Percentiles rank a stretch among this genome's conserved stretches.
Conservation (phyloP, 2,329 filamentous ascomycete species). For the Lachnellula cervina region DNA sequence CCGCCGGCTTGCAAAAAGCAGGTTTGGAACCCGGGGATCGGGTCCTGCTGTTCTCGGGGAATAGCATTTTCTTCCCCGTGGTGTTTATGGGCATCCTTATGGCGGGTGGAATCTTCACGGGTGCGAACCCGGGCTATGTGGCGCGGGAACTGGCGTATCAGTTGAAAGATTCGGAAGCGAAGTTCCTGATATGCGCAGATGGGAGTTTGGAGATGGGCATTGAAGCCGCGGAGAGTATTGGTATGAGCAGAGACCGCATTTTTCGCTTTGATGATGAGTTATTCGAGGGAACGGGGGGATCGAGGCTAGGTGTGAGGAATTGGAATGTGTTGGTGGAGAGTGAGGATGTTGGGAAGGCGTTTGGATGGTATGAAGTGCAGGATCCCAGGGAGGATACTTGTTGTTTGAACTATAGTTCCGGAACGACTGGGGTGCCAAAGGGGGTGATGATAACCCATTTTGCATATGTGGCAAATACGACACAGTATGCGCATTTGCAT, state of each 20-base stretch:
- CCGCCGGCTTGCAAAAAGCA: slow-evolving; percentile 57
- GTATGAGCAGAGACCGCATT: slow-evolving; percentile 49
- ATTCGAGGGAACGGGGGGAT: slow-evolving; percentile 37
- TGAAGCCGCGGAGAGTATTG: slow-evolving; percentile 57
- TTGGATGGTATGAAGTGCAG: slow-evolving; percentile 51
- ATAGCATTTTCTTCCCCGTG: slow-evolving; percentile 67
- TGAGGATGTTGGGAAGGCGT: slow-evolving; percentile 47
- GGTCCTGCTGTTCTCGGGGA: slow-evolving; percentile 68
- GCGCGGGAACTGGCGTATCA: slow-evolving; percentile 71
- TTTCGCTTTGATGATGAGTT: slow-evolving; percentile 61
- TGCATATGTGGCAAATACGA: slow-evolving; percentile 19
- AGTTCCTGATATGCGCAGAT: slow-evolving; percentile 61
- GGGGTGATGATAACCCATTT: slow-evolving; percentile 59
- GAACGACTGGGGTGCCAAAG: slow-evolving; percentile 80
- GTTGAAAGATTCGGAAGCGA: slow-evolving; percentile 64
- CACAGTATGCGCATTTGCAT: slow-evolving; percentile 50
- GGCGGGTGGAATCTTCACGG: slow-evolving; percentile 74
- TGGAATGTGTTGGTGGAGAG: slow-evolving; percentile 60
- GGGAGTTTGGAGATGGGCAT: slow-evolving; percentile 57
- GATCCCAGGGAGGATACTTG: slow-evolving; percentile 39
- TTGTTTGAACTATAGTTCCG: slow-evolving; percentile 76
- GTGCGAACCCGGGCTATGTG: slow-evolving; percentile 67
- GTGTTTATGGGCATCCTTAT: slow-evolving; percentile 70
- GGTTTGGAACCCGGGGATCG: slow-evolving; percentile 65
- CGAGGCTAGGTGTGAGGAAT: slow-evolving; percentile 44